Evolutionary conservation across 148 eudicot species (phyloP), one percentile per base, ranked within the genome.

Genomic region (Fagopyrum homotropicum): DNA sequence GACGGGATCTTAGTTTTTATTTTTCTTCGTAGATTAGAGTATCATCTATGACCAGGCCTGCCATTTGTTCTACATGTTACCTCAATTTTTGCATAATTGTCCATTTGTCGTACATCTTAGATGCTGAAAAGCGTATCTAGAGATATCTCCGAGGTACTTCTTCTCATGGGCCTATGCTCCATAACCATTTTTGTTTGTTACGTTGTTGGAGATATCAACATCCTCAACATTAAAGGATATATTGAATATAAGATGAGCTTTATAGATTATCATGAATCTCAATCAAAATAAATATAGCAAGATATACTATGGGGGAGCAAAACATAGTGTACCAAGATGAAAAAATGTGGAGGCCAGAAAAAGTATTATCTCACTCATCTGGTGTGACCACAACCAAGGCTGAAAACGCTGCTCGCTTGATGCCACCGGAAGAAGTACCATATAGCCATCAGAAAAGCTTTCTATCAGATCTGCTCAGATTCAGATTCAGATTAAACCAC

Each of bases 401-500:
- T 1, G 59, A 54, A 15, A 54, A 54, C 15, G 4, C 59, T 54
- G 59, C n/a, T 51, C 15, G n/a, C 2, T 54, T 54, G 19, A 54
- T 10, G 59, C 19, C 17, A 68, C 40, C 3, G 40, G 40, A 35
- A 35, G 40, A 35, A 35, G 40, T 35, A 2, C 40, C 73, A 56
- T 1, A 40, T 1, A 40, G 64, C 22, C 7, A 35, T 74, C 64
- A 74, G 64, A 52, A 69, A 52, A 55, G 47, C 60, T 78, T 88
- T 66, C 80, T 84, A 68, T 86, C 88, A 16, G 87, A 84, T 70
- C 87, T 85, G 75, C 84, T 88, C 17, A 86, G 82, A 79, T 84
- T 86, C 68, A 88, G 86, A 79, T 85, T 87, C 26, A 85, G 85
- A 79, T 84, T 84, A 78, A 88, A 88, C 92, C 92, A 86, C 81